Conservation (phyloP, 805 yeast genomes). For the Metschnikowia henanensis region DNA sequence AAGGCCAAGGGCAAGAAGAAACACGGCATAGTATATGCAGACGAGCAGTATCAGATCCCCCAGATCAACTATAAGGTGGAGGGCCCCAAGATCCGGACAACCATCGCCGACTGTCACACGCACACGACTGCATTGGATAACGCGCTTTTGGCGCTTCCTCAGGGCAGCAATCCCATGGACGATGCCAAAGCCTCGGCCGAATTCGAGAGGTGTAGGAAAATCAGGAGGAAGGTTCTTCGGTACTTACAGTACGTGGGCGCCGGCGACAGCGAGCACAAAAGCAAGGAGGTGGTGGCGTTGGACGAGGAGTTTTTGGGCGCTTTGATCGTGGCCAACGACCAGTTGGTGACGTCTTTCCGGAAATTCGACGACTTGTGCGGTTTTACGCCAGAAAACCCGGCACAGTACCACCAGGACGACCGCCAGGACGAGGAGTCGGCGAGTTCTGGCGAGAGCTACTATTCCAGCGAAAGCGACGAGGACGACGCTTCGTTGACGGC, state of each 20-base stretch:
- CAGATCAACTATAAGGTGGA: slow-evolving; percentile 67
- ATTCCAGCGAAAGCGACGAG: slow-evolving; percentile 39
- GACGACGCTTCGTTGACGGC: slow-evolving; percentile 26
- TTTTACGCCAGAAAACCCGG: slow-evolving; percentile 39
- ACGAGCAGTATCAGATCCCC: slow-evolving; percentile 61
- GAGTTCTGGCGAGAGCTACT: slow-evolving; percentile 35
- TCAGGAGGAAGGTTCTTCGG: slow-evolving; percentile 75
- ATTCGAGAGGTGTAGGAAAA: slow-evolving; percentile 72
- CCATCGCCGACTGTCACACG: slow-evolving; percentile 75
- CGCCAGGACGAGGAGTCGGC: slow-evolving; percentile 20
- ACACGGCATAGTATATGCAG: slow-evolving; percentile 32
- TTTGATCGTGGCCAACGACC: slow-evolving; percentile 86
- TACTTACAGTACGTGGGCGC: slow-evolving; percentile 80
- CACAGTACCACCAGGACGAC: slow-evolving; percentile 23
- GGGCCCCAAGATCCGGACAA: slow-evolving; percentile 64
- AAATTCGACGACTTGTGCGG: slow-evolving; percentile 60
- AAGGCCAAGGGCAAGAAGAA: slow-evolving; percentile 6
- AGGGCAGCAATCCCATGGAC: slow-evolving; percentile 61
- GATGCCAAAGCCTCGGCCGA: slow-evolving; percentile 58
- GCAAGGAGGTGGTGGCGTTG: slow-evolving; percentile 27
- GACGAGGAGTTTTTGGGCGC: slow-evolving; percentile 88
- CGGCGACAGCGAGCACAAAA: slow-evolving; percentile 33
- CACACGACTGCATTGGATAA: slow-evolving; percentile 71
- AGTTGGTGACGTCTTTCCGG: slow-evolving; percentile 72
- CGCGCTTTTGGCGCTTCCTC: slow-evolving; percentile 32